phyloP scores from a whole-genome alignment of 148 eudicot genomes.

The Spergularia bocconei region DNA sequence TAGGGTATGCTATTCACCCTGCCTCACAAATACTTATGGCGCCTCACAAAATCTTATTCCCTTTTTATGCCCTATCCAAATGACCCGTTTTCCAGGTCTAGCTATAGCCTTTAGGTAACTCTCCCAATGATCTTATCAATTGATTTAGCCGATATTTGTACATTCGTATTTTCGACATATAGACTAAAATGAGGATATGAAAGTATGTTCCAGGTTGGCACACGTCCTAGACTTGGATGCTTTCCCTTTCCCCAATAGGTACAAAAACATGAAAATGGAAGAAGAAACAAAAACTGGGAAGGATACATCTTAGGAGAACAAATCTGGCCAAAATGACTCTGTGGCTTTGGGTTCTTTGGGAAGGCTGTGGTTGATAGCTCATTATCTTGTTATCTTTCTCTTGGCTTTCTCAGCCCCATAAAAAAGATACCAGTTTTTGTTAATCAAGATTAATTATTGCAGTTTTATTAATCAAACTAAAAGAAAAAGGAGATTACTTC shows the following conservation, averaged over 20 bases:
- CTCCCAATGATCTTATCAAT: no score
- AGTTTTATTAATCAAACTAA: not conserved
- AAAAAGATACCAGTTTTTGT: not conserved
- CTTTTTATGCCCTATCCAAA: no score
- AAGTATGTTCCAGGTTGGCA: constrained; percentile 17
- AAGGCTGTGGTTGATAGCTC: constrained; percentile 45
- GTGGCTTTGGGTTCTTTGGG: constrained; percentile 30
- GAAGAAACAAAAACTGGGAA: constrained; percentile 16
- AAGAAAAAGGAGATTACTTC: no score
- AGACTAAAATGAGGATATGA: constrained; percentile 10
- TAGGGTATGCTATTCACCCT: not conserved
- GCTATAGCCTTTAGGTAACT: no score
- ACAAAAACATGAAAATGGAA: not conserved
- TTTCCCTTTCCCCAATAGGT: not conserved
- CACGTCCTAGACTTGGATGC: constrained; percentile 21
- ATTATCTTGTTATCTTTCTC: constrained; percentile 53
- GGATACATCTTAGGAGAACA: constrained; percentile 16
- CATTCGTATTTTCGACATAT: not conserved
- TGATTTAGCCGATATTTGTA: no score
- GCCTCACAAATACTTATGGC: no score
- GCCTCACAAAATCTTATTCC: no score
- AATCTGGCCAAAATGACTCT: constrained; percentile 7
- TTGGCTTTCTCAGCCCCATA: constrained; percentile 43
- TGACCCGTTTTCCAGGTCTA: no score
- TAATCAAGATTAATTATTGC: not conserved